Conservation (phyloP, 257 asterid species). For the Haberlea rhodopensis region DNA sequence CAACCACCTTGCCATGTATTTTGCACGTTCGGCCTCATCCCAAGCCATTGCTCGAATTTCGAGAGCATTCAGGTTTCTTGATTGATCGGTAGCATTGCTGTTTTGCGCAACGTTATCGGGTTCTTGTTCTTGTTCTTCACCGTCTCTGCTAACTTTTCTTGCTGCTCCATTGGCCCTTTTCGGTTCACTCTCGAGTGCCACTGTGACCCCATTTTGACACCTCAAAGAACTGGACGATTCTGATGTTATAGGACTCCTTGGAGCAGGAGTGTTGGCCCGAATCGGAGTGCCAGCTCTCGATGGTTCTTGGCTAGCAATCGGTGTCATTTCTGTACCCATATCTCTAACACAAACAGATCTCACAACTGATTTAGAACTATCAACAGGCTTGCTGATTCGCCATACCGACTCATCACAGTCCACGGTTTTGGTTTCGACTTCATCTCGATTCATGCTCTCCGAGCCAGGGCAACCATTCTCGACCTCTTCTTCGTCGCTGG, state of each 20-base stretch:
- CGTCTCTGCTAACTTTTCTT: slow-evolving; percentile 36
- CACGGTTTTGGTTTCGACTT: slow-evolving; percentile 66
- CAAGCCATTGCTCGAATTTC: slow-evolving; percentile 81
- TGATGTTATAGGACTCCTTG: slow-evolving; percentile 60
- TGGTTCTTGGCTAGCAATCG: slow-evolving; percentile 85
- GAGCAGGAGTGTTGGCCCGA: slow-evolving; percentile 57
- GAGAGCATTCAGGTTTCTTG: slow-evolving; percentile 47
- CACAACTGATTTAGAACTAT: slow-evolving; percentile 45
- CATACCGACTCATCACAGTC: slow-evolving; percentile 66
- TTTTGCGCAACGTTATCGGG: slow-evolving; percentile 19
- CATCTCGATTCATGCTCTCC: slow-evolving; percentile 31
- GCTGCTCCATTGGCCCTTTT: slow-evolving; percentile 31
- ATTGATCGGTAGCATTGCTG: slow-evolving; percentile 24
- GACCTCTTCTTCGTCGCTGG: slow-evolving; percentile 51
- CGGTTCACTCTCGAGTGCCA: slow-evolving; percentile 29
- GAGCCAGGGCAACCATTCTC: slow-evolving; percentile 18
- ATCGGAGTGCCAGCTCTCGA: slow-evolving; percentile 90
- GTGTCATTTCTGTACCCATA: slow-evolving; percentile 98
- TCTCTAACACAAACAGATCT: slow-evolving; percentile 79
- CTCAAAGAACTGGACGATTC: slow-evolving; percentile 60
- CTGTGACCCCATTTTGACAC: slow-evolving; percentile 32
- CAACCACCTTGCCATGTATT: slow-evolving; percentile 80
- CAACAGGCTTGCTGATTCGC: slow-evolving; percentile 55
- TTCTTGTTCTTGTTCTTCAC: slow-evolving; percentile 45
- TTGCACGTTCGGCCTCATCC: slow-evolving; percentile 95